Evolutionary conservation across 768 basidiomycete genomes (phyloP), one percentile per base, ranked within the genome.

Genomic region (Tricholoma sp.): DNA sequence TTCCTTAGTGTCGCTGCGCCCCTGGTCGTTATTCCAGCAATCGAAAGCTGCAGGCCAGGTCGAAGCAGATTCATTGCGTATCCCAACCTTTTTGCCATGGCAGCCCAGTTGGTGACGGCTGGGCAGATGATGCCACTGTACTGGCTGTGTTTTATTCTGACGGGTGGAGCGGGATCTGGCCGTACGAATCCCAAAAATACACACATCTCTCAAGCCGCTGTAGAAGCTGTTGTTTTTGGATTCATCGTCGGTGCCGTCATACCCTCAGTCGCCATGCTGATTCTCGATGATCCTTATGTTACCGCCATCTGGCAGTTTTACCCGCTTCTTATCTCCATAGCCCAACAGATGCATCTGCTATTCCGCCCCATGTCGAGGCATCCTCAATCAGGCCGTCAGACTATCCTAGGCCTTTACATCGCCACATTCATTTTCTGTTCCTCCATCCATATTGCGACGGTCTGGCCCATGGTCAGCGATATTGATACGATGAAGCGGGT

Each of bases 291-390:
- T 51, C 72, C 78, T 0, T 59, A 59, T 47, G 65, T 82, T 44
- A 83, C 80, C 12, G 78, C 78, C 9, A 66, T 77, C 32, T 85
- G 83, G 83, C 82, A 83, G 58, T 58, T 72, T 28, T 83, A 78
- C 58, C 83, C 83, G 8, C 32, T 78, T n/a, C 70, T 72, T 57
- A 66, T 79, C 41, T 72, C 73, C n/a, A 3, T 80, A n/a, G 74
- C 76, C 1, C 67, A 73, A 29, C 61, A 63, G 7, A 47, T 60
- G 0, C 77, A 85, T 59, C 68, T 77, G 13, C 39, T 73, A 39
- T 59, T 79, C 52, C 74, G 79, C 20, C 71, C 70, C n/a, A 54
- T 70, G 6, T 65, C 69, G 2, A 57, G 62, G 33, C 58, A 71
- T 57, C 56, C 69, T 13, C 57, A 66, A 29, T 74, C 79, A 1